Conservation (phyloP, 768 basidiomycete species). For the Phylloporus scabripes region DNA sequence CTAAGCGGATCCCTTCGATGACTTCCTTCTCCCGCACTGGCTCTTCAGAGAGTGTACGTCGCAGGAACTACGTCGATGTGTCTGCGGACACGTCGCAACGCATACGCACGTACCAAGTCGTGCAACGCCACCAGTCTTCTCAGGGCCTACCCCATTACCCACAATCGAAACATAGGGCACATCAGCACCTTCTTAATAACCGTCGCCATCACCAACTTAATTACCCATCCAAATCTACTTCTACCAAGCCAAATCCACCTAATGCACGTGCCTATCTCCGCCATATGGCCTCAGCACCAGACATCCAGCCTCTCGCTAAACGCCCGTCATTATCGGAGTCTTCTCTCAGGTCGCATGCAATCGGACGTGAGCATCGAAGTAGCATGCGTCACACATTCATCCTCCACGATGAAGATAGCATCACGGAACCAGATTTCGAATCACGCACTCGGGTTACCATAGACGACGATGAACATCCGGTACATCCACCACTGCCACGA, state of each 20-base stretch:
- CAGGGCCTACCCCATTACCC: constrained; percentile 20
- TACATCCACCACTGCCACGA: constrained; percentile 51
- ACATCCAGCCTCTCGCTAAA: constrained; percentile 34
- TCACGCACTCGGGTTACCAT: constrained; percentile 25
- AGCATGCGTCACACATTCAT: constrained; percentile 29
- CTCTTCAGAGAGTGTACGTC: constrained; percentile 22
- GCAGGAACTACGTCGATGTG: constrained; percentile 8
- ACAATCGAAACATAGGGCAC: constrained; percentile 15
- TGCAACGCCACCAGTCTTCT: constrained; percentile 22
- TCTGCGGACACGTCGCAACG: constrained; percentile 9
- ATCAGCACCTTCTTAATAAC: constrained; percentile 18
- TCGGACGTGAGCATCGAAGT: constrained; percentile 18
- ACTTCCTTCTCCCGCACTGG: constrained; percentile 13
- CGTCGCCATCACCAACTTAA: constrained; percentile 18
- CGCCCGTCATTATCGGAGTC: constrained; percentile 30
- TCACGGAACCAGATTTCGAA: constrained; percentile 19
- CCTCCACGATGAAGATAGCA: constrained; percentile 31
- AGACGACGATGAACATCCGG: constrained; percentile 29
- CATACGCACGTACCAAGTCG: constrained; percentile 7
- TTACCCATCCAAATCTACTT: constrained; percentile 22
- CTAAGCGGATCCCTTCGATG: constrained; percentile 11
- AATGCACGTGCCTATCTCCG: constrained; percentile 66
- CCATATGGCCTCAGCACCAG: constrained; percentile 63
- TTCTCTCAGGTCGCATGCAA: constrained; percentile 31
- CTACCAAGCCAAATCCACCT: constrained; percentile 27